Evolutionary conservation across 2,329 filamentous ascomycete genomes (phyloP), one percentile per base, ranked within the genome.

Genomic region (Ascosphaera aggregata): DNA sequence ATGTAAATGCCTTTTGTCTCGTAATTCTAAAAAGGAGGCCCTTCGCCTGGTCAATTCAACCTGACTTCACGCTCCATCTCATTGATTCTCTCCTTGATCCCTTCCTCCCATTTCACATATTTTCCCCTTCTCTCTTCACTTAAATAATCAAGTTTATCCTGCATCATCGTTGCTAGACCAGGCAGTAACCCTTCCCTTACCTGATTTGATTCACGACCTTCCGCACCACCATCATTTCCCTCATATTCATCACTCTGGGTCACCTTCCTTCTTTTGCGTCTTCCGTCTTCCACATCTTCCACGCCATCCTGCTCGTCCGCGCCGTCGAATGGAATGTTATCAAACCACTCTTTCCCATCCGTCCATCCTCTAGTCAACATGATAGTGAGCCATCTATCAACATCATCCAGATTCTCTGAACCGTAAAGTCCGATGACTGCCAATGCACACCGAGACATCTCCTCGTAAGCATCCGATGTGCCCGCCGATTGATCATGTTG

Each of bases 261-360:
- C 7, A 24, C 34, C 35, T 48, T 51, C 34, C 43, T 44, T 5
- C 48, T 54, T 38, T 53, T 55, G 4, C 46, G 42, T n/a, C 46
- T 42, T 11, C 49, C 40, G 3, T 49, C 52, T 34, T 57, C 54
- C 1, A 50, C 53, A 31, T 54, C 49, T 8, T 56, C 42, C 18
- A 53, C 55, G 3, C 48, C 56, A 5, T 55, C 55, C 11, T 40
- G 36, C 16, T 37, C 40, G 15, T 45, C 36, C 15, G 46, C 47
- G 13, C 47, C 48, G 4, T 41, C 42, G 2, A 36, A 31, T n/a
- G 59, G 57, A 34, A 64, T 63, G 45, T 78, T 71, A 19, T 64
- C 57, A 43, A 79, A 80, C 76, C 76, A 81, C 48, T 80, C 73
- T 39, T 66, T 53, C 3, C 53, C 75, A 64, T 69, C 63, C 15